A percentile compares a stretch with the other conserved stretches of the same genome.
phyloP scores from a whole-genome alignment of 1,284 basidiomycete genomes.

The Sanghuangporus weigelae region DNA sequence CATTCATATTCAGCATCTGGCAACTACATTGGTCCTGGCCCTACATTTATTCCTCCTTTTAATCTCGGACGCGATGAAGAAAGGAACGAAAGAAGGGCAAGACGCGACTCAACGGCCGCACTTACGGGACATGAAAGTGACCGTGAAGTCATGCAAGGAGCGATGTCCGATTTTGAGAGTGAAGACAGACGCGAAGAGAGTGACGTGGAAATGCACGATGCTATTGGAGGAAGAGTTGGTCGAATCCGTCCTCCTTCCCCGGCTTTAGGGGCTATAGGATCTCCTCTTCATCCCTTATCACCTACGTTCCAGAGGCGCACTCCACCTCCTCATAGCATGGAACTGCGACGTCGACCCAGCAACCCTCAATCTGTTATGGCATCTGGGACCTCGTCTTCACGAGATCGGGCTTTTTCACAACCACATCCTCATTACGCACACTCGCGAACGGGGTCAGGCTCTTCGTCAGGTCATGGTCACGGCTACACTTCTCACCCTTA shows the following conservation, averaged over 20 bases:
- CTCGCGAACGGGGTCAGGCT: conserved; percentile 10
- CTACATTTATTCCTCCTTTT: neutral
- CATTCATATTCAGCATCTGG: conserved; percentile 4
- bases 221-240: neutral
- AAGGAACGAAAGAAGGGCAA: neutral
- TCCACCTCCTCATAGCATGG: neutral
- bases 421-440: conserved; percentile 7
- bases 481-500: conserved; percentile 5
- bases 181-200: conserved; percentile 1
- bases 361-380: neutral
- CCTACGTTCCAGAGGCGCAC: neutral
- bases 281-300: neutral
- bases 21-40: neutral
- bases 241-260: neutral
- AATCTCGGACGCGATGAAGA: neutral
- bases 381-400: neutral
- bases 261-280: too few species aligned
- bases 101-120: conserved; percentile 12
- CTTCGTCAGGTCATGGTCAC: conserved; percentile 11
- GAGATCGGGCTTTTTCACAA: neutral
- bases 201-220: neutral
- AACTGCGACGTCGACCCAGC: neutral
- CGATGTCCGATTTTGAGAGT: conserved; percentile 2
- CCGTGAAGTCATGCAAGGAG: conserved; percentile 3
- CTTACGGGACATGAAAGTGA: conserved; percentile 14